Percentiles rank a stretch among this genome's conserved stretches.
These are phyloP conservation scores for Naganishia kalamii DNA, from an alignment of 768 basidiomycete species.

Conservation along the genomic window DNA sequence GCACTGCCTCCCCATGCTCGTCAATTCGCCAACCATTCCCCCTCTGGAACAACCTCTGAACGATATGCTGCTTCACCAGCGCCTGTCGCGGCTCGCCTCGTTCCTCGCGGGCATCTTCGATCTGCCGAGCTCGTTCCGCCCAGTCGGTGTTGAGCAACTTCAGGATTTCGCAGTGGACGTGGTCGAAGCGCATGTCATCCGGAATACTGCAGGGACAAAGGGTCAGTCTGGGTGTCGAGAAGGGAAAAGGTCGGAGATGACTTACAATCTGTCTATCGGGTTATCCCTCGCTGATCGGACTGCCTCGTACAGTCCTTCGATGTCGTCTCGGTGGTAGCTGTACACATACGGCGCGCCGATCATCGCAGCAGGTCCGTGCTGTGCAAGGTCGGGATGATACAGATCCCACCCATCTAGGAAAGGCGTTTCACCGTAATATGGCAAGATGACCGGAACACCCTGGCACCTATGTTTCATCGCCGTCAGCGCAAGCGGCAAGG, in stretches of 20 bases:
- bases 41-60: not conserved
- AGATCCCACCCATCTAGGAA: constrained; percentile 34
- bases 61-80: not conserved
- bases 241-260: not conserved
- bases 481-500: not conserved
- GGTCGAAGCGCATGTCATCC: constrained; percentile 32
- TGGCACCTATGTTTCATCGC: not conserved
- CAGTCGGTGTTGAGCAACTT: constrained; percentile 10
- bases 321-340: constrained; percentile 32
- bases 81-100: not conserved
- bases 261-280: constrained; percentile 41
- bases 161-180: not conserved
- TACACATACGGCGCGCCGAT: constrained; percentile 45
- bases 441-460: constrained; percentile 12
- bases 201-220: constrained; percentile 33
- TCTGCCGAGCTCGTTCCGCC: not conserved
- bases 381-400: constrained; percentile 24
- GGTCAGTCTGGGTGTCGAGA: not conserved
- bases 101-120: not conserved
- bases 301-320: constrained; percentile 29
- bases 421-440: constrained; percentile 20
- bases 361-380: constrained; percentile 41
- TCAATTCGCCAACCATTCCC: not conserved
- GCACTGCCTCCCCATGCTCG: not conserved
- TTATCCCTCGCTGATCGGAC: constrained; percentile 31